Evolutionary conservation across 1,139 yeast genomes (phyloP).

Genomic region (Suhomyces taliae): DNA sequence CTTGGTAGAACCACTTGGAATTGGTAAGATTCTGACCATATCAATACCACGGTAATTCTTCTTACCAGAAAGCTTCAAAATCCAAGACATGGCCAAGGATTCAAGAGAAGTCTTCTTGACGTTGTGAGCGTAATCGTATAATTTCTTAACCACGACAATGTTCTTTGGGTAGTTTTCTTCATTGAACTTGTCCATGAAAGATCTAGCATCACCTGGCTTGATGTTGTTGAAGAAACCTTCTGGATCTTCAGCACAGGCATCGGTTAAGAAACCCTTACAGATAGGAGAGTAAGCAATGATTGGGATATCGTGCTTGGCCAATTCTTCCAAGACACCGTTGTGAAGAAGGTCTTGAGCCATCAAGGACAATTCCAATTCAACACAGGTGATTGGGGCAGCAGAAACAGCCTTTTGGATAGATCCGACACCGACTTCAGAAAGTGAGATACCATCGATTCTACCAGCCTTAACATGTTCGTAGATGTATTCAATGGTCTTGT

Average conservation of each 20-base stretch:
- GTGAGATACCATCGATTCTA: constrained; percentile 61
- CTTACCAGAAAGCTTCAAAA: constrained; percentile 38
- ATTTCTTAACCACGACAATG: constrained; percentile 39
- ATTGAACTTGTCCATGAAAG: constrained; percentile 55
- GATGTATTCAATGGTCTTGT: constrained; percentile 51
- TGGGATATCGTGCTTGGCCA: constrained; percentile 51
- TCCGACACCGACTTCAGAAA: constrained; percentile 67
- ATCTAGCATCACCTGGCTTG: constrained; percentile 58
- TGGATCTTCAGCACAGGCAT: constrained; percentile 43
- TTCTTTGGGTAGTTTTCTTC: constrained; percentile 59
- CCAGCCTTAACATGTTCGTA: constrained; percentile 56
- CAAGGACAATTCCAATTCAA: constrained; percentile 75
- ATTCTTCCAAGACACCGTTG: constrained; percentile 63
- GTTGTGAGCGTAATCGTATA: constrained; percentile 51
- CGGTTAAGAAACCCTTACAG: constrained; percentile 77
- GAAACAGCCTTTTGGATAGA: constrained; percentile 57
- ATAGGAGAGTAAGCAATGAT: constrained; percentile 80
- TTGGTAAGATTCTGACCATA: constrained; percentile 61
- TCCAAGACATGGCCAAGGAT: constrained; percentile 75
- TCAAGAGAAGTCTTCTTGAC: constrained; percentile 52
- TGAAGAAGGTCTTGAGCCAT: constrained; percentile 56
- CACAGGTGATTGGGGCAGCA: constrained; percentile 56
- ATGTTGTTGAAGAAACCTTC: constrained; percentile 36
- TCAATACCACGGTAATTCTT: constrained; percentile 31
- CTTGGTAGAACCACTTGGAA: constrained; percentile 69